Base-by-base conservation (phyloP, 257 asterid species). In the Nicotiana knightiana region DNA sequence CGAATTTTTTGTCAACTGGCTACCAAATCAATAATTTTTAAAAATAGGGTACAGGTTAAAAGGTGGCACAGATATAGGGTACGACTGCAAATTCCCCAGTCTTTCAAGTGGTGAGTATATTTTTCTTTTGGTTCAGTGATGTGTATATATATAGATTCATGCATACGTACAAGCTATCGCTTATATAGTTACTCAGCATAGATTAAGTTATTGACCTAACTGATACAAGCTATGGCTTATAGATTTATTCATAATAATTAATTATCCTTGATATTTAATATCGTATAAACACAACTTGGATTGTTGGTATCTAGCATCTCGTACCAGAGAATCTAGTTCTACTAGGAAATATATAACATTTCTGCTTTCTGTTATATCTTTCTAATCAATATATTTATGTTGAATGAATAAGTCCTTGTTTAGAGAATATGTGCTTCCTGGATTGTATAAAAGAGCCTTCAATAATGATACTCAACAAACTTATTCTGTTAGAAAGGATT, bases 381-480 rank as follows among this genome's bases (percentile, higher is more conserved):
- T 73, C 43, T 26, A 48, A 48, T 48, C 79, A 73, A 11, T 26
- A 75, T 32, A 75, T 51, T 75, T 51, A 75, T 75, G 62, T 51
- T 46, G 24, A 51, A 51, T 48, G 63, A 51, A 75, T 75, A 75
- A 75, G 54, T 75, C 62, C 80, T 48, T 73, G 13, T 2, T 28
- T 26, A 48, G 9, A 51, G 80, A 75, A 75, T 75, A 75, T 75
- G 80, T 75, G 80, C 80, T 28, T 75, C 80, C 64, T 51, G 2
- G 46, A 75, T 51, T 51, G 80, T 75, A 51, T 75, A 75, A 26
- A 75, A 51, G 28, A 48, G 30, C 64, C 80, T 15, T 75, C 80
- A 75, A 26, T 28, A 67, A 67, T 48, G 37, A 46, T 30, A 1
- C 24, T 71, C 39, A 71, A 24, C 79, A 13, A 28, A 75, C 43